These are phyloP conservation scores for Tetradesmus obliquus DNA, from an alignment of 139 green algal species.

Conservation along the genomic window DNA sequence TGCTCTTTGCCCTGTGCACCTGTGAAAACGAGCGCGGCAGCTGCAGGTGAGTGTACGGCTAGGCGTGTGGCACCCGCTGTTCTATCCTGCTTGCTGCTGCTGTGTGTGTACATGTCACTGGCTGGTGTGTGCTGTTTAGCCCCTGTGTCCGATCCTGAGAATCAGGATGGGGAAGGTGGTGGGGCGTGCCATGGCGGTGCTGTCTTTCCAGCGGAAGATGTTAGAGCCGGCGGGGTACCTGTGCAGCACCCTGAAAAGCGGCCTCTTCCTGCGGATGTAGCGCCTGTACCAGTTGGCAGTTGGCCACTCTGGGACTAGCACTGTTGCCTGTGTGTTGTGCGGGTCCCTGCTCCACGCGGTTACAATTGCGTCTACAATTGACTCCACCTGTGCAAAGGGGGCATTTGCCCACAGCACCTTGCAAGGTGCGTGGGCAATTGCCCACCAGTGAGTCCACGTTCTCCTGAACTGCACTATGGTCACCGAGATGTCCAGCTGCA, in stretches of 20 bases:
- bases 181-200: background rate
- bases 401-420: conserved; percentile 41
- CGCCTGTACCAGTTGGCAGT: background rate
- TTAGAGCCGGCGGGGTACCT: background rate
- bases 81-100: too few relatives aligned
- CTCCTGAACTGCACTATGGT: too few relatives aligned
- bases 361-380: background rate
- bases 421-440: too few relatives aligned
- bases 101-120: background rate
- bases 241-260: conserved; percentile 1
- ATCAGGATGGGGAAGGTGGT: background rate
- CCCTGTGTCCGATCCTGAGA: background rate
- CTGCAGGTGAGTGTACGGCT: too few relatives aligned
- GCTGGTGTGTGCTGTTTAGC: background rate
- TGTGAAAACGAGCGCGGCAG: too few relatives aligned
- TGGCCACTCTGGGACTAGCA: conserved; percentile 23
- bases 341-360: background rate
- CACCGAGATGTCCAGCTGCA: too few relatives aligned
- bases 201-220: conserved; percentile 13
- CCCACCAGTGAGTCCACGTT: too few relatives aligned
- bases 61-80: background rate
- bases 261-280: background rate
- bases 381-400: background rate
- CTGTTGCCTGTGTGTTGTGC: background rate
- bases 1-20: too few relatives aligned